Evolutionary conservation across 2,329 filamentous ascomycete genomes (phyloP), one percentile per base, ranked within the genome.

Genomic region (Dactylellina parvicollis): DNA sequence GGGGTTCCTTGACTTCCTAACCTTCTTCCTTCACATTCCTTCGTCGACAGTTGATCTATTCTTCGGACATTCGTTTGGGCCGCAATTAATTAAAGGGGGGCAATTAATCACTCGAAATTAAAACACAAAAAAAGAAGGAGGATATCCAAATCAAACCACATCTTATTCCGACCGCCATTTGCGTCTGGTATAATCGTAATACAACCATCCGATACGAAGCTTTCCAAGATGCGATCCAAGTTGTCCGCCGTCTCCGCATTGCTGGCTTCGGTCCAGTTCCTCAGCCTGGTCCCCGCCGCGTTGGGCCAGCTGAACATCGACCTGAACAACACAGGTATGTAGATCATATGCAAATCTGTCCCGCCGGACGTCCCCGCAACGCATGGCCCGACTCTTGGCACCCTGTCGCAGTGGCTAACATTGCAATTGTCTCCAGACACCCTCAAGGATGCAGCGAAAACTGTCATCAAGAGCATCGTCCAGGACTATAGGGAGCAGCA

Each of bases 151-250:
- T 14, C 52, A 28, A 34, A 18, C 42, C 12, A 47, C 30, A 10
- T 16, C 40, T 40, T 32, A 4, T 8, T 52, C 42, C 57, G 42
- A 62, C 57, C 30, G 32, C 34, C 47, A 47, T 4, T 38, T 36
- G 47, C 22, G 44, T n/a, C n/a, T n/a, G n/a, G n/a, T 40, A 46
- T 60, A 60, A 26, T 34, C 52, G 16, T 47, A 56, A 66, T 22
- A 54, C 38, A 22, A 3, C 32, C 20, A 26, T 64, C 22, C n/a
- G n/a, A n/a, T 38, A 9, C 34, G 4, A 38, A 5, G 3, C 12
- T 18, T 20, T 69, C 22, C 34, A 72, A 22, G 28, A 72, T 72
- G 67, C 46, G 59, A 30, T 72, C 67, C 44, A 46, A 44, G 12
- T 28, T 72, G 8, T 65, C 32, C 18, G 26, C 34, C 22, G n/a